These are phyloP conservation scores for Colletotrichum abscissum DNA, from an alignment of 2,329 filamentous ascomycete species.

Conservation along the genomic window DNA sequence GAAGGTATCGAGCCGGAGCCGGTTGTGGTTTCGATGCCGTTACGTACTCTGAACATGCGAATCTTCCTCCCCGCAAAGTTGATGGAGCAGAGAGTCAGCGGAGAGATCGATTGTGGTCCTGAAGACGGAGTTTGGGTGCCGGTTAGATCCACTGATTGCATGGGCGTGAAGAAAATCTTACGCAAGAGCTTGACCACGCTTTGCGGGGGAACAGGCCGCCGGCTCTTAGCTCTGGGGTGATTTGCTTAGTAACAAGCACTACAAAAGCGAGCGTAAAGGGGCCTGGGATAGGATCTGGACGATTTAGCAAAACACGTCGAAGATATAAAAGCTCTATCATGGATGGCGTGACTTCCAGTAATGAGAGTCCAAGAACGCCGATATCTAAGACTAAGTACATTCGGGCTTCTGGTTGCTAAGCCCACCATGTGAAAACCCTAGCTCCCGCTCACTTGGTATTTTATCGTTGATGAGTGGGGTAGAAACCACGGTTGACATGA, in stretches of 20 bases:
- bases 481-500: too few species aligned
- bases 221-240: not conserved
- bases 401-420: too few species aligned
- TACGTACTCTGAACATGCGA: conserved; percentile 7
- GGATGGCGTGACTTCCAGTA: not conserved
- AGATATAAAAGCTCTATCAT: not conserved
- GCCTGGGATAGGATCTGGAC: not conserved
- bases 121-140: not conserved
- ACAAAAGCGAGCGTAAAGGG: not conserved
- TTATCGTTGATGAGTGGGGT: too few species aligned
- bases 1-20: not conserved
- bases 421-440: too few species aligned
- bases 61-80: conserved; percentile 5
- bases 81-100: not conserved
- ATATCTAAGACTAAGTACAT: too few species aligned
- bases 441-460: too few species aligned
- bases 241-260: not conserved
- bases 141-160: conserved; percentile 18
- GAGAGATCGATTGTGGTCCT: not conserved
- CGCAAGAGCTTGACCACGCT: conserved; percentile 15
- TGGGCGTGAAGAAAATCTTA: conserved; percentile 27
- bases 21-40: not conserved
- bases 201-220: conserved; percentile 13
- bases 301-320: not conserved
- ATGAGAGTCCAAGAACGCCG: too few species aligned